phyloP scores from a whole-genome alignment of 2,329 filamentous ascomycete genomes.

The Madurella mycetomatis region DNA sequence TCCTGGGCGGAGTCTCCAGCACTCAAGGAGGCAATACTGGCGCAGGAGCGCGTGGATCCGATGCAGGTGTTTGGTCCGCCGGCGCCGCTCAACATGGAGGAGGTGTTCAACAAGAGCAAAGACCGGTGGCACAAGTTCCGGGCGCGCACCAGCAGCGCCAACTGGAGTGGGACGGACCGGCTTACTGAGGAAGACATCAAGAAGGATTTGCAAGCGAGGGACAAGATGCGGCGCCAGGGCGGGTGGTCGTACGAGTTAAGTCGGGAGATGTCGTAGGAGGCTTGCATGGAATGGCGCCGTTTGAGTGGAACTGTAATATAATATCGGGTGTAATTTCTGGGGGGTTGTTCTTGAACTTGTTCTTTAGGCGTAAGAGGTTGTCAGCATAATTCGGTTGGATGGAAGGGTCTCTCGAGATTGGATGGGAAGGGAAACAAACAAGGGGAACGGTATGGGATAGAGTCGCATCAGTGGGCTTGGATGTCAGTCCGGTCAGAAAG shows the following conservation, averaged over 20 bases:
- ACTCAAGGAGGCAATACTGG: slow-evolving; percentile 67
- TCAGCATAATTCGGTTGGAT: not conserved
- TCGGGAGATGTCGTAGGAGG: slow-evolving; percentile 39
- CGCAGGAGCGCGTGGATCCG: slow-evolving; percentile 82
- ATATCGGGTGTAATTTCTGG: not conserved
- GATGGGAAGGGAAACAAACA: not conserved
- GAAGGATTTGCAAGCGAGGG: slow-evolving; percentile 72
- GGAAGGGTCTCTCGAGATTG: not conserved
- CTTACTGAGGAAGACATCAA: slow-evolving; percentile 85
- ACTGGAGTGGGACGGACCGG: slow-evolving; percentile 79
- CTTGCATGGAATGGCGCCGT: not conserved
- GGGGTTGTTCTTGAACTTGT: not conserved
- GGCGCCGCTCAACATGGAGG: slow-evolving; percentile 86
- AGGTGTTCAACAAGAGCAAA: slow-evolving; percentile 88
- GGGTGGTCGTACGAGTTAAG: slow-evolving; percentile 73
- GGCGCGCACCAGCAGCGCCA: slow-evolving; percentile 85
- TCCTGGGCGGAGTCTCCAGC: slow-evolving; percentile 84
- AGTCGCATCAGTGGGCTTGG: not conserved
- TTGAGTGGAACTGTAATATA: not conserved
- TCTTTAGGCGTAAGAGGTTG: not conserved
- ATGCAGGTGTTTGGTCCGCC: slow-evolving; percentile 85
- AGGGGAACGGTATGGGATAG: not conserved
- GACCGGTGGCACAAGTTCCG: slow-evolving; percentile 84
- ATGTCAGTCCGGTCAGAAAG: not conserved
- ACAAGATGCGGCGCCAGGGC: slow-evolving; percentile 74